A percentile compares a stretch with the other conserved stretches of the same genome.
Evolutionary conservation across 192 early-diverging fungal genomes (phyloP).

Genomic region (Backusella morwellensis): DNA sequence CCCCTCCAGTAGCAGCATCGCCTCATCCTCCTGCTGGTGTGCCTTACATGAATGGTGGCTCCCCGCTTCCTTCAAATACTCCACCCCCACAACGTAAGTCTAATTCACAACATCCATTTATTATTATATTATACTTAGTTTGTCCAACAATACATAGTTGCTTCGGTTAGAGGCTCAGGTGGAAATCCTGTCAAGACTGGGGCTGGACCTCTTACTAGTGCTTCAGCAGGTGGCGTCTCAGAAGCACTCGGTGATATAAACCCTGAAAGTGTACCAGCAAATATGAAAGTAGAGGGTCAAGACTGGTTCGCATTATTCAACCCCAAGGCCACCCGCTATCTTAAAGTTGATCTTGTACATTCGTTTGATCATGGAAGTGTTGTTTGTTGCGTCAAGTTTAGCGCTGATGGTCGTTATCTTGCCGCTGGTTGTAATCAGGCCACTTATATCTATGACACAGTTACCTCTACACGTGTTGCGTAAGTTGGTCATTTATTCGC

Average conservation of each 20-base stretch:
- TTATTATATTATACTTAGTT: neutral
- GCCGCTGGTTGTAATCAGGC: conserved; percentile 94
- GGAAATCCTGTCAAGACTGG: conserved; percentile 14
- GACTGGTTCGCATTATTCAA: conserved; percentile 93
- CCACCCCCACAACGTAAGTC: conserved; percentile 16
- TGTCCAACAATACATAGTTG: neutral
- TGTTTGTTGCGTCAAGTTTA: conserved; percentile 98
- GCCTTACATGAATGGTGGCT: conserved; percentile 18
- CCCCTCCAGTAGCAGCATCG: neutral
- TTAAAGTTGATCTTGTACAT: conserved; percentile 70
- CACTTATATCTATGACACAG: conserved; percentile 85
- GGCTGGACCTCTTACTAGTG: conserved; percentile 19
- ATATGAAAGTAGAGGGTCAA: conserved; percentile 73
- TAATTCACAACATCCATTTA: neutral
- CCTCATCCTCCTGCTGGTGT: conserved; percentile 13
- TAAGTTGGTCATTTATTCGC: conserved; percentile 1
- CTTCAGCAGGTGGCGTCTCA: conserved; percentile 20
- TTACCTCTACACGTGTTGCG: conserved; percentile 39
- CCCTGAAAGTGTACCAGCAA: conserved; percentile 72
- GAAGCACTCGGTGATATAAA: conserved; percentile 69
- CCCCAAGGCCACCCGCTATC: conserved; percentile 59
- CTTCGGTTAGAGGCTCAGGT: conserved; percentile 8
- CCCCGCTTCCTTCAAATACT: conserved; percentile 15
- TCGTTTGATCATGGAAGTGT: conserved; percentile 71
- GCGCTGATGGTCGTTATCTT: conserved; percentile 87